Percentiles rank a stretch among this genome's conserved stretches.
Conservation (phyloP, 257 asterid species). For the Voacanga thouarsii region DNA sequence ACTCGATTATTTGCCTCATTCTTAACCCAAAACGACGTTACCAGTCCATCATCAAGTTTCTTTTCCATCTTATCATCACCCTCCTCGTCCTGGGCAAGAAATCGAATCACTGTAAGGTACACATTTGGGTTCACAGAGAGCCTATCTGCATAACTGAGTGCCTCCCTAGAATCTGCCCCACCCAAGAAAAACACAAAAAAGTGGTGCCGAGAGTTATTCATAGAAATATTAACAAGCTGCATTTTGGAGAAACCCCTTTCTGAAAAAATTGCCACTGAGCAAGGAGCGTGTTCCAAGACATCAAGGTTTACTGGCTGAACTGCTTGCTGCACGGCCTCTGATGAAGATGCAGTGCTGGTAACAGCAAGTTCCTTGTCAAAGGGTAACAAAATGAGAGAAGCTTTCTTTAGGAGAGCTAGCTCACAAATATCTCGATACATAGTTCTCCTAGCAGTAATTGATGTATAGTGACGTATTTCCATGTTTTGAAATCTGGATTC, state of each 20-base stretch:
- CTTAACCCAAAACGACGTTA: conserved; percentile 90
- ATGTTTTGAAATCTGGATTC: conserved; percentile 36
- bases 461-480: conserved; percentile 43
- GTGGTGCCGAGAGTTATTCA: conserved; percentile 25
- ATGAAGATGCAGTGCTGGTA: not conserved
- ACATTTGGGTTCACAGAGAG: conserved; percentile 37
- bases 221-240: conserved; percentile 8
- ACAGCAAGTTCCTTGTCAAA: conserved; percentile 24
- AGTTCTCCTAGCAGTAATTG: conserved; percentile 45
- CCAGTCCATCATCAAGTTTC: conserved; percentile 80
- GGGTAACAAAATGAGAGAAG: conserved; percentile 55
- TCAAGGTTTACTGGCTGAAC: conserved; percentile 31
- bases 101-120: conserved; percentile 53
- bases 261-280: conserved; percentile 69
- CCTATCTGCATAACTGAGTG: conserved; percentile 60
- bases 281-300: conserved; percentile 66
- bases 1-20: conserved; percentile 52
- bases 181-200: conserved; percentile 68
- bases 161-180: conserved; percentile 81
- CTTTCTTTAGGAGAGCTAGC: conserved; percentile 56
- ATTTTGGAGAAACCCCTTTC: conserved; percentile 27
- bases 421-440: conserved; percentile 78
- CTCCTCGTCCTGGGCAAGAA: conserved; percentile 41
- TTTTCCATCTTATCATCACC: conserved; percentile 61
- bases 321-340: conserved; percentile 15